phyloP scores from a whole-genome alignment of 495 filamentous ascomycete species.

The Lentithecium fluviatile region DNA sequence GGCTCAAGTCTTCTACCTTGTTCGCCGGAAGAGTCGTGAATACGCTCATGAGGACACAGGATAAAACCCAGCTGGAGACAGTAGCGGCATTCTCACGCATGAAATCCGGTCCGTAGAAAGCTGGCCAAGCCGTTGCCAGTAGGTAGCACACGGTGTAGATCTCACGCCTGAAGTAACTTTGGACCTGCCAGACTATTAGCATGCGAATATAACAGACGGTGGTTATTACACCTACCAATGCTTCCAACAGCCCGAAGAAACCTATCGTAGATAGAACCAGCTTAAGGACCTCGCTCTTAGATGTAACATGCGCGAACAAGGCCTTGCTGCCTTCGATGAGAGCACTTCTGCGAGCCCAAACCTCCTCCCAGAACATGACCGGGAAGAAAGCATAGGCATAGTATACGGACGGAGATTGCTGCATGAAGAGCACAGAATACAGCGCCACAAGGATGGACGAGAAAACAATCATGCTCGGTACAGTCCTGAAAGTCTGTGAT shows the following conservation, averaged over 20 bases:
- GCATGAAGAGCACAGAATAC: slow-evolving; percentile 75
- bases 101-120: slow-evolving; percentile 70
- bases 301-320: slow-evolving; percentile 66
- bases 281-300: slow-evolving; percentile 54
- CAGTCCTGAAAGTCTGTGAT: slow-evolving; percentile 63
- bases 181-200: slow-evolving; percentile 50
- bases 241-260: slow-evolving; percentile 75
- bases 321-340: slow-evolving; percentile 64
- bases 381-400: slow-evolving; percentile 93
- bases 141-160: slow-evolving; percentile 81
- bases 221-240: slow-evolving; percentile 71
- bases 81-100: slow-evolving; percentile 61
- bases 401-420: slow-evolving; percentile 78
- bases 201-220: no score
- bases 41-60: slow-evolving; percentile 78
- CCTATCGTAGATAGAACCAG: slow-evolving; percentile 60
- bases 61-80: slow-evolving; percentile 69
- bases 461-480: slow-evolving; percentile 63
- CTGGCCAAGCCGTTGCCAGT: slow-evolving; percentile 73
- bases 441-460: slow-evolving; percentile 70
- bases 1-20: slow-evolving; percentile 72
- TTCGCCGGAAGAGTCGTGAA: slow-evolving; percentile 88
- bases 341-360: slow-evolving; percentile 74
- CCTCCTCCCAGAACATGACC: slow-evolving; percentile 94
- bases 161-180: slow-evolving; percentile 88